These are phyloP conservation scores for Hypoxylon perforatum DNA, from an alignment of 495 filamentous ascomycete genomes.

Conservation along the genomic window DNA sequence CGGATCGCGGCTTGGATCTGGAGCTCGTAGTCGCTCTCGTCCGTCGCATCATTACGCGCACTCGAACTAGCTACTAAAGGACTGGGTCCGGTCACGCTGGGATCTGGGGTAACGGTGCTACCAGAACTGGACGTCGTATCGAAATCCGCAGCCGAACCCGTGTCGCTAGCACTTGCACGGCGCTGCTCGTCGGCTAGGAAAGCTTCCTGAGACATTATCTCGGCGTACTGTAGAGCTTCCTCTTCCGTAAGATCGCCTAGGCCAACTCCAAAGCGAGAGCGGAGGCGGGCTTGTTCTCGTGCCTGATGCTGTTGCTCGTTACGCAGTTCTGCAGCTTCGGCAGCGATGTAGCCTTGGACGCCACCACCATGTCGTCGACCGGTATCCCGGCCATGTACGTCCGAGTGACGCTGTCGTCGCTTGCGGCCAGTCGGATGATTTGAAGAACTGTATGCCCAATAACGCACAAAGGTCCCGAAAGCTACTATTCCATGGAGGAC, in stretches of 20 bases:
- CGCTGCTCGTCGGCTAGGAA: constrained; percentile 71
- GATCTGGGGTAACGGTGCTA: constrained; percentile 65
- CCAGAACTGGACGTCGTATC: constrained; percentile 61
- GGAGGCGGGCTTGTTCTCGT: constrained; percentile 73
- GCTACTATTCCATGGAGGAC: constrained; percentile 91
- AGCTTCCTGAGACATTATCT: constrained; percentile 85
- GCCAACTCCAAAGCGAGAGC: constrained; percentile 83
- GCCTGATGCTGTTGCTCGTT: constrained; percentile 69
- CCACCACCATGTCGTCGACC: constrained; percentile 53
- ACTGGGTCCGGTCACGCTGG: constrained; percentile 57
- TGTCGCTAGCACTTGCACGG: constrained; percentile 61
- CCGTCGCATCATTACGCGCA: constrained; percentile 60
- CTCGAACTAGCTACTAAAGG: constrained; percentile 47
- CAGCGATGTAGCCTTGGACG: constrained; percentile 78
- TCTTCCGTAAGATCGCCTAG: constrained; percentile 84
- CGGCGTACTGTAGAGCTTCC: constrained; percentile 88
- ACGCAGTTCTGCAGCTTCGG: constrained; percentile 81
- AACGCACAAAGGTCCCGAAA: constrained; percentile 85
- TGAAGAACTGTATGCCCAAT: constrained; percentile 90
- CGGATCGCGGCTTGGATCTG: constrained; percentile 86
- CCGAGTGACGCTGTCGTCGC: constrained; percentile 56
- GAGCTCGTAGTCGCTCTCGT: constrained; percentile 71
- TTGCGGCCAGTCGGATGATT: constrained; percentile 56
- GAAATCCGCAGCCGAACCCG: constrained; percentile 58
- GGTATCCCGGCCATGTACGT: constrained; percentile 53